These are phyloP conservation scores for Gonium pectorale DNA, from an alignment of 139 green algal genomes.

Conservation along the genomic window DNA sequence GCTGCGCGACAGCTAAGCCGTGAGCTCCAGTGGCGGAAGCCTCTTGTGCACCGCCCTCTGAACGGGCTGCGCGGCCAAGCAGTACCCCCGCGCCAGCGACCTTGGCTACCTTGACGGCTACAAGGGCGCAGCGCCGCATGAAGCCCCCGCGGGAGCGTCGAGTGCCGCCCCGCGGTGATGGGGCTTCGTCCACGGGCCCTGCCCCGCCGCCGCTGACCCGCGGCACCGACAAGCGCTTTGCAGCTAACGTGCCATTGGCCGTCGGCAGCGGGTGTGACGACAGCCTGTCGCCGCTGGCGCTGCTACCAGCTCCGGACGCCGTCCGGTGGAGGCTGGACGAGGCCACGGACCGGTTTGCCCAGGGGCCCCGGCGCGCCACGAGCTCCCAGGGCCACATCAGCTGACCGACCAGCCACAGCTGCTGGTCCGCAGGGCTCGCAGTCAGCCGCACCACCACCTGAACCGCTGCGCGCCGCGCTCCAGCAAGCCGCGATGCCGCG, in stretches of 20 bases:
- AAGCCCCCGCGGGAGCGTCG: not conserved
- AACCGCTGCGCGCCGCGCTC: no score
- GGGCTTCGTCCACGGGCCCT: not conserved
- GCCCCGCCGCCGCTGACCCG: not conserved
- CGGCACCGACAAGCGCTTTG: not conserved
- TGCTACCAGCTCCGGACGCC: not conserved
- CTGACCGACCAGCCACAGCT: not conserved
- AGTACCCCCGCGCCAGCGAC: constrained; percentile 34
- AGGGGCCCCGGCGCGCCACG: not conserved
- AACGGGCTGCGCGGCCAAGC: not conserved
- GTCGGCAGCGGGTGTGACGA: not conserved
- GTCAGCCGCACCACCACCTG: no score
- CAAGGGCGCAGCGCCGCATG: not conserved
- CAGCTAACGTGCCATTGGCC: not conserved
- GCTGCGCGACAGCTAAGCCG: no score
- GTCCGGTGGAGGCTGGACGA: no score
- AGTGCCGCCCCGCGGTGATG: not conserved
- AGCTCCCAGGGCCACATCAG: constrained; percentile 32
- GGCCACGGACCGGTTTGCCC: no score
- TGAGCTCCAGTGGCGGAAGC: no score
- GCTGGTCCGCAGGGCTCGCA: no score
- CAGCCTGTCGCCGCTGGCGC: not conserved
- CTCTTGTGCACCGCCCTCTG: not conserved
- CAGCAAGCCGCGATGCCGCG: no score
- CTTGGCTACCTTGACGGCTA: constrained; percentile 22